Conservation (phyloP, 2,329 filamentous ascomycete genomes). For the Leptodontidium sp. region DNA sequence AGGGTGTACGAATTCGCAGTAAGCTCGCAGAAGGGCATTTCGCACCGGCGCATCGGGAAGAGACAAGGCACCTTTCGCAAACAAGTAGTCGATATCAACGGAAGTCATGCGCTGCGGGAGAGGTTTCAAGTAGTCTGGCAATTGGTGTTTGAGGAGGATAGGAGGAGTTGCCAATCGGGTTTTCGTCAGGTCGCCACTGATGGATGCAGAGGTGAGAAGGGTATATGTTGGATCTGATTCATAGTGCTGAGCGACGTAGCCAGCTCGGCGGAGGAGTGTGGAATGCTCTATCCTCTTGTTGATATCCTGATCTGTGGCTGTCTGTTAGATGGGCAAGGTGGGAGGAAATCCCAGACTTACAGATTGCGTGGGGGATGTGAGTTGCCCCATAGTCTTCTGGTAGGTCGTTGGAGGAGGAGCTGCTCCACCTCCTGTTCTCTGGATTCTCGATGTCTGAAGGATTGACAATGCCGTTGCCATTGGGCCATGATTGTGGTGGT, state of each 20-base stretch:
- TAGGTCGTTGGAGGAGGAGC: constrained; percentile 33
- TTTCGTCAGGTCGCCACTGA: constrained; percentile 41
- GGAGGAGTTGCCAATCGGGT: constrained; percentile 34
- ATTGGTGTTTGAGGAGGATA: constrained; percentile 41
- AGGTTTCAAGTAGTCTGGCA: constrained; percentile 78
- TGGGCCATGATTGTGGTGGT: constrained; percentile 33
- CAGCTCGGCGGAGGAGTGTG: constrained; percentile 35
- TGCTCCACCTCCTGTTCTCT: constrained; percentile 40
- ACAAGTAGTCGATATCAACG: constrained; percentile 85
- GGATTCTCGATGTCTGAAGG: constrained; percentile 41
- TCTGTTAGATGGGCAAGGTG: constrained; percentile 24
- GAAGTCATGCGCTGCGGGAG: constrained; percentile 78
- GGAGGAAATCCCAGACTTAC: constrained; percentile 36
- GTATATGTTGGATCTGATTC: constrained; percentile 35
- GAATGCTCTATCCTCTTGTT: constrained; percentile 35
- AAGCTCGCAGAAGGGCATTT: constrained; percentile 82
- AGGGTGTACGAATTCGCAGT: constrained; percentile 89
- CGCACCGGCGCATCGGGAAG: constrained; percentile 76
- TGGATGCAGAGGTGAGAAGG: constrained; percentile 41
- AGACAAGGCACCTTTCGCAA: constrained; percentile 83
- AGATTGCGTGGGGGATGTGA: constrained; percentile 46
- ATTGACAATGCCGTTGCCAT: constrained; percentile 40
- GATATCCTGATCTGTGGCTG: constrained; percentile 40
- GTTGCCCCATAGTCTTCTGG: constrained; percentile 31
- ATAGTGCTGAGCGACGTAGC: constrained; percentile 26